Evolutionary conservation across 768 basidiomycete species (phyloP).

Genomic region (Lactarius akahatsu): DNA sequence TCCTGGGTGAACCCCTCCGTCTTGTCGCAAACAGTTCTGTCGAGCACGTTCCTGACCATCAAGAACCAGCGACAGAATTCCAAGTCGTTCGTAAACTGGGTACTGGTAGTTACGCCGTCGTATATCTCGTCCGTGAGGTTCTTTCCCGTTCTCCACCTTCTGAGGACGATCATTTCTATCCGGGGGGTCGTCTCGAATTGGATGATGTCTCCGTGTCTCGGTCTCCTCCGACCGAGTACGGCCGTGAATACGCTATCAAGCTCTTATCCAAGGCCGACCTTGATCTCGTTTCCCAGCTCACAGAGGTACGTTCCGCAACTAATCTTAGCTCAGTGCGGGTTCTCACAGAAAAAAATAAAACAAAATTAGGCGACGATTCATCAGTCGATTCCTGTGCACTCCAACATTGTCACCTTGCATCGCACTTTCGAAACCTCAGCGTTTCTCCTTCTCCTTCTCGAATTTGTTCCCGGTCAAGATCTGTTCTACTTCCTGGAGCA

Average conservation of each 20-base stretch:
- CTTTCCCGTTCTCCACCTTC: conserved; percentile 41
- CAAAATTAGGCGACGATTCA: conserved; percentile 80
- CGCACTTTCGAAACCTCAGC: conserved; percentile 90
- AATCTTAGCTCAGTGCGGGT: conserved; percentile 14
- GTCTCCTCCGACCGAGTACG: conserved; percentile 50
- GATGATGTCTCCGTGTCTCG: conserved; percentile 34
- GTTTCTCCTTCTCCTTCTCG: conserved; percentile 88
- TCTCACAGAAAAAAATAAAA: background rate
- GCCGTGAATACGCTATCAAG: conserved; percentile 92
- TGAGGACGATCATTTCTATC: conserved; percentile 48
- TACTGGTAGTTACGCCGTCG: conserved; percentile 89
- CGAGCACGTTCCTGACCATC: conserved; percentile 38
- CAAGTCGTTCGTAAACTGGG: conserved; percentile 86
- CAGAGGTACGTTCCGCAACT: conserved; percentile 59
- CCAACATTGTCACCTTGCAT: conserved; percentile 93
- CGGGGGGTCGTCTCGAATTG: conserved; percentile 42
- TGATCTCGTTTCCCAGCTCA: conserved; percentile 82
- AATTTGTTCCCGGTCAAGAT: conserved; percentile 96
- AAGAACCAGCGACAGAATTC: conserved; percentile 62
- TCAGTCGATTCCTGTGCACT: conserved; percentile 84
- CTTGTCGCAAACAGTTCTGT: conserved; percentile 51
- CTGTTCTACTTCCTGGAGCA: conserved; percentile 98
- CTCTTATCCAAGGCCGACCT: conserved; percentile 93
- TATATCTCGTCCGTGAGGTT: conserved; percentile 86
- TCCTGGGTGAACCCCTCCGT: conserved; percentile 58